Percentiles rank a stretch among this genome's conserved stretches.
phyloP scores from a whole-genome alignment of 2,329 filamentous ascomycete species.

The Zymoseptoria crescenta region DNA sequence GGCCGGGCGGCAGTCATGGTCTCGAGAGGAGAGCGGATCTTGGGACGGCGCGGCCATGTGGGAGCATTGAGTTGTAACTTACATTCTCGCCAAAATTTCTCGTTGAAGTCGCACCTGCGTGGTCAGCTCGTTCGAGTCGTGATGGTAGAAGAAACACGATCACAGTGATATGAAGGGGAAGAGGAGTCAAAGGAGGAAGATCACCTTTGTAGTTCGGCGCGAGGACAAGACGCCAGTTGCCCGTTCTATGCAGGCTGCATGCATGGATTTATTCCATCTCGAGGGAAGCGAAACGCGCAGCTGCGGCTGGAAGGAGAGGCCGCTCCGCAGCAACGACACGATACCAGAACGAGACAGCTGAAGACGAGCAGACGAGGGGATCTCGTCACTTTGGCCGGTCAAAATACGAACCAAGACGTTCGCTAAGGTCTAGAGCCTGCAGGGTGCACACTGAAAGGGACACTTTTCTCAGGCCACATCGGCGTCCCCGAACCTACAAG shows the following conservation, averaged over 20 bases:
- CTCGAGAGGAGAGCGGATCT: too few species aligned
- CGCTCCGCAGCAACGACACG: not conserved
- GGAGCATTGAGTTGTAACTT: not conserved
- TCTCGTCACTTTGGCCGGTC: not conserved
- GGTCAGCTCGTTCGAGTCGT: not conserved
- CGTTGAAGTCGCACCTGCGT: not conserved
- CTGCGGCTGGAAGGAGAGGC: not conserved
- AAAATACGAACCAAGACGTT: not conserved
- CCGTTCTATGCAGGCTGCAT: not conserved
- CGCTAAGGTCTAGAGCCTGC: not conserved
- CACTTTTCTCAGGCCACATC: not conserved
- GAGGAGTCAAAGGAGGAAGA: not conserved
- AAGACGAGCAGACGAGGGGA: not conserved
- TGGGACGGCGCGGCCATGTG: too few species aligned
- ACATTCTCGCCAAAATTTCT: not conserved
- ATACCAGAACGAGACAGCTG: not conserved
- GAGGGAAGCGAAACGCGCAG: not conserved
- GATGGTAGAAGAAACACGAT: not conserved
- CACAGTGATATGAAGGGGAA: not conserved
- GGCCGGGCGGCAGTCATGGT: too few species aligned
- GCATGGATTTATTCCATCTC: not conserved
- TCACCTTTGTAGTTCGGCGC: not conserved
- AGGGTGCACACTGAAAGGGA: not conserved
- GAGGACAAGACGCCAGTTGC: not conserved
- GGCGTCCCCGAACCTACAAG: not conserved